Evolutionary conservation across 75 land plant genomes (phyloP), one percentile per base, ranked within the genome.

Genomic region (Picea sitchensis): DNA sequence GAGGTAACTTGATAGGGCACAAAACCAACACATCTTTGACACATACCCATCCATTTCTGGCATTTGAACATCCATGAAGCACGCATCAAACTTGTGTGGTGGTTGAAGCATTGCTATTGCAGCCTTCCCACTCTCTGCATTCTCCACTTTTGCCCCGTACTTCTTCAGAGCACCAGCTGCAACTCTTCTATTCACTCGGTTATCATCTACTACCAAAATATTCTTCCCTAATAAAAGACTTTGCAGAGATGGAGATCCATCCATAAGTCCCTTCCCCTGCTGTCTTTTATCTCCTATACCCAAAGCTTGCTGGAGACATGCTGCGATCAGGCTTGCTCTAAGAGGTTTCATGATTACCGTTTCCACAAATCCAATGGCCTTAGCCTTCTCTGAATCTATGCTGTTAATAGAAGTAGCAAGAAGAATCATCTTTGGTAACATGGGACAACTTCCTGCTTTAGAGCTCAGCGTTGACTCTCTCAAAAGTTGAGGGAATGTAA

Each of bases 1-100:
- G 17, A 69, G 20, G 8, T 31, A 38, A 38, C 13, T 14, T 14
- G 47, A 51, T 7, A 73, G 44, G 15, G 7, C 20, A 21, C 26
- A 44, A 58, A 73, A 44, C 30, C n/a, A 60, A 72, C 4, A 74
- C 13, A 61, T 13, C 32, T 80, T 41, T 44, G 73, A 30, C 32
- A 58, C 59, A 41, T 82, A 91, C 92, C 92, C 92, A 84, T 91
- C 92, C 91, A 91, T 91, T 71, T 91, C 92, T n/a, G 92, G 92
- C 92, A 91, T 91, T 72, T 91, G 92, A 59, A 91, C 91, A 81
- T 91, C 92, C 92, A 91, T 91, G 72, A 91, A 91, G 76, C 92
- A 91, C 15, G 92, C 92, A 81, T 91, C 92, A 81, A 89, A 88
- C 34, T 86, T 79, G 80, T 91, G 92, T 26, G 91, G 90, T 21